Base-by-base conservation (phyloP, 192 early-diverging fungal species). In the Mortierella antarctica region DNA sequence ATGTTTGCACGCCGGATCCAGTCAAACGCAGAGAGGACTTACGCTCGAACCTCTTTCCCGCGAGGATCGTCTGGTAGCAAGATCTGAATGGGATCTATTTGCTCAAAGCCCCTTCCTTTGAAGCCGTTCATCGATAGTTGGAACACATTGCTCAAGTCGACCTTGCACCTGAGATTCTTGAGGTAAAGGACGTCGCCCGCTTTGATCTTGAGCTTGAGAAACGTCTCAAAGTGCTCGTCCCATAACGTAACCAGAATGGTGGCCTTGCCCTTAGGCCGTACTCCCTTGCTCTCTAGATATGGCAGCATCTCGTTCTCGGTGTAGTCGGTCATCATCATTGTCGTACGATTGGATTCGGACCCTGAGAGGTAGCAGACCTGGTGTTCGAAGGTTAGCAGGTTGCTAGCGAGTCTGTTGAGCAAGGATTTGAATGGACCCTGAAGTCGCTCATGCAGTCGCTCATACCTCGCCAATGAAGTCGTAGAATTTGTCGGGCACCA, bases 281-380 rank as follows among this genome's bases (percentile, higher is more conserved):
- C 60, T 1, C 53, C 74, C 2, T 67, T 39, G 8, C 40, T 55
- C 39, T 80, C 59, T 14, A 39, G 42, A 51, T 42, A 61, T 0
- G 70, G 77, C 23, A 80, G 42, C 14, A 11, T 23, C 2, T 49
- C 48, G n/a, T 80, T 57, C 41, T 80, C 70, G 1, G 77, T 80
- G 46, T 80, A 80, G 45, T 80, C 77, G 11, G 77, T 80, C 45
- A 80, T 56, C 13, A 62, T 20, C 60, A 76, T 20, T 13, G 45
- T 5, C 17, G 48, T 31, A 3, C 31, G 31, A 31, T 31, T 31
- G 31, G 31, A 31, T 31, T 31, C 31, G 31, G 31, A 31, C 31
- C 31, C 13, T 51, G 45, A 63, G 48, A 57, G 31, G 31, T 65
- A 77, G 12, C 50, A 65, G 41, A 77, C 74, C 74, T 77, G 18